Base-by-base conservation (phyloP, 208 protist species). In the Crithidia thermophila region DNA sequence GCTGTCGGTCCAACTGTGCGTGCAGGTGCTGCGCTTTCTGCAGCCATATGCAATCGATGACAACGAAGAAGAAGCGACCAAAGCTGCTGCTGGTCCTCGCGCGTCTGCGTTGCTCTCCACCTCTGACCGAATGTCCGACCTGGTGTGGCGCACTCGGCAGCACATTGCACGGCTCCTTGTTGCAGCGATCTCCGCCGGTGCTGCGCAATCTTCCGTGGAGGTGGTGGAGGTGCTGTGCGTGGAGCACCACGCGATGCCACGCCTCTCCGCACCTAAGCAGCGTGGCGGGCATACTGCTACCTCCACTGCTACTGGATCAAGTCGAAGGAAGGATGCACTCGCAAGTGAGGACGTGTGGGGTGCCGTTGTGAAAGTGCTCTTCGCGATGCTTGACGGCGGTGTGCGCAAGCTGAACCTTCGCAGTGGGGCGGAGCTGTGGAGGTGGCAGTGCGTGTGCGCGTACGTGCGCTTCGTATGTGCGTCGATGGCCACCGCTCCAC, bases 401-500 rank as follows among this genome's bases (percentile, higher is more conserved):
- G 27, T 51, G 10, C 36, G 49, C n/a, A 14, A 7, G 34, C 36
- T 60, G 14, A 10, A 51, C 23, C 21, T 57, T 14, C 40, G 30
- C 11, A 46, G 20, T 25, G 67, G 67, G 11, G 23, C 47, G 31
- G 58, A 67, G 50, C 59, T 74, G 30, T 74, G 59, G 67, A 27
- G 59, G 4, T 74, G 67, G 67, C 49, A 62, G 36, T 74, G 67
- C 67, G 56, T 67, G 23, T 8, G 58, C 23, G 59, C 33, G 3
- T 74, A 74, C 51, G 36, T 74, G 59, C 34, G 11, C 34, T 11
- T 6, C 9, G 34, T 6, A 6, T 39, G 34, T 11, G 34, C 11
- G 34, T 14, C 34, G 34, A 39, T n/a, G n/a, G n/a, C n/a, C n/a
- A n/a, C n/a, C n/a, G n/a, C n/a, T n/a, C n/a, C n/a, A n/a, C n/a